phyloP scores from a whole-genome alignment of 257 asterid species.

The Eucommia ulmoides region DNA sequence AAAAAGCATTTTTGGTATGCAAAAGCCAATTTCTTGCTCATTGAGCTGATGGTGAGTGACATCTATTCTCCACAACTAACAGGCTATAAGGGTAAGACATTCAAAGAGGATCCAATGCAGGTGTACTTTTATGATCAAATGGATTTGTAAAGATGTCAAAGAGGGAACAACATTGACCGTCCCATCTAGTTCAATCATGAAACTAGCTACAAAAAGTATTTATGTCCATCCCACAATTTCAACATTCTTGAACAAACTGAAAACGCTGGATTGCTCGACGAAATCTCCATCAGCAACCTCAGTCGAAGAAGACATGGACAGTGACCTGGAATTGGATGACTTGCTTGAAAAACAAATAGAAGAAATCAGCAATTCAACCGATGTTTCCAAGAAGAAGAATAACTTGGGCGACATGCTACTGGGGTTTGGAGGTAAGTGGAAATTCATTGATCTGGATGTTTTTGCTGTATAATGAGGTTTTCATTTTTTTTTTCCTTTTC shows the following conservation, averaged over 20 bases:
- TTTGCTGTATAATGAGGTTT: background rate
- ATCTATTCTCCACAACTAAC: conserved; percentile 8
- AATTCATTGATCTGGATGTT: background rate
- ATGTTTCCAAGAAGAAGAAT: conserved; percentile 12
- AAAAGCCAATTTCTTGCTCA: background rate
- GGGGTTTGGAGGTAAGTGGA: conserved; percentile 24
- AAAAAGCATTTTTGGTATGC: too few relatives aligned
- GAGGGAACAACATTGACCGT: conserved; percentile 21
- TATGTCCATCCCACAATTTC: conserved; percentile 37
- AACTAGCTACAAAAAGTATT: conserved; percentile 28
- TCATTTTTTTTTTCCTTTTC: background rate
- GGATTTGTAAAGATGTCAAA: conserved; percentile 25
- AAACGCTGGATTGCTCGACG: conserved; percentile 16
- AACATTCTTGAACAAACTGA: conserved; percentile 30
- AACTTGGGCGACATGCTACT: conserved; percentile 7
- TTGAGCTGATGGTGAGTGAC: background rate
- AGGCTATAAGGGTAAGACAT: conserved; percentile 40
- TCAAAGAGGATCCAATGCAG: conserved; percentile 49
- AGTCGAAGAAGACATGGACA: conserved; percentile 24
- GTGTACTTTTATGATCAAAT: conserved; percentile 45
- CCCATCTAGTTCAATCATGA: conserved; percentile 47
- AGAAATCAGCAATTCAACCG: conserved; percentile 27
- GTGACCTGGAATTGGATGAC: conserved; percentile 32
- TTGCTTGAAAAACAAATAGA: conserved; percentile 39
- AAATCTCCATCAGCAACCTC: conserved; percentile 9